These are phyloP conservation scores for Clonostachys byssicola DNA, from an alignment of 2,329 filamentous ascomycete genomes.

Conservation along the genomic window DNA sequence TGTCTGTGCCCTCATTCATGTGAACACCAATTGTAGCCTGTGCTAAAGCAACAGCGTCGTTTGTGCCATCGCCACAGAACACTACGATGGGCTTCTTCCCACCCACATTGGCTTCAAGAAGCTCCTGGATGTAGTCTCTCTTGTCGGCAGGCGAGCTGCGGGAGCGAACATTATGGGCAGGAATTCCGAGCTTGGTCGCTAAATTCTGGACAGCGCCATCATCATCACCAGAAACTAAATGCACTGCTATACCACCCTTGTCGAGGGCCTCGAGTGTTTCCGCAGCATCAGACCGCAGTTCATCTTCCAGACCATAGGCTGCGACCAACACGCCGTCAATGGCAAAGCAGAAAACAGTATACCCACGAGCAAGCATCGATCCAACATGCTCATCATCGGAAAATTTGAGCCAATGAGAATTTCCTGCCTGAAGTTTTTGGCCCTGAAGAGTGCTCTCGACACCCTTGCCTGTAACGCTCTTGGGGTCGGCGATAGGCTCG, in stretches of 20 bases:
- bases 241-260: conserved; percentile 31
- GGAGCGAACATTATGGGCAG: conserved; percentile 27
- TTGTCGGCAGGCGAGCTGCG: conserved; percentile 41
- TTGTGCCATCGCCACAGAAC: conserved; percentile 62
- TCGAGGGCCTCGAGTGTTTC: conserved; percentile 27
- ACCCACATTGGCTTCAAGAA: background rate
- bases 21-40: conserved; percentile 58
- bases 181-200: conserved; percentile 33
- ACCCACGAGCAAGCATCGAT: conserved; percentile 22
- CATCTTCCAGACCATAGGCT: conserved; percentile 41
- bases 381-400: conserved; percentile 17
- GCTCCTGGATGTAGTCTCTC: conserved; percentile 30
- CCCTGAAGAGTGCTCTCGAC: conserved; percentile 28
- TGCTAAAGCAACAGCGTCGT: conserved; percentile 58
- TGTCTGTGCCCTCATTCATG: conserved; percentile 44
- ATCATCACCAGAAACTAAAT: conserved; percentile 49
- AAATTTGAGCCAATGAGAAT: conserved; percentile 41
- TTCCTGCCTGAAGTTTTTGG: conserved; percentile 37
- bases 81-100: conserved; percentile 20
- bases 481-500: conserved; percentile 12
- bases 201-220: conserved; percentile 38
- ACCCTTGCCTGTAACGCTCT: conserved; percentile 38
- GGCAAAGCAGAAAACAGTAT: conserved; percentile 43
- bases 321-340: conserved; percentile 27
- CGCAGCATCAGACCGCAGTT: conserved; percentile 35